Evolutionary conservation across 768 basidiomycete species (phyloP).

Genomic region (Phlebiopsis gigantea): DNA sequence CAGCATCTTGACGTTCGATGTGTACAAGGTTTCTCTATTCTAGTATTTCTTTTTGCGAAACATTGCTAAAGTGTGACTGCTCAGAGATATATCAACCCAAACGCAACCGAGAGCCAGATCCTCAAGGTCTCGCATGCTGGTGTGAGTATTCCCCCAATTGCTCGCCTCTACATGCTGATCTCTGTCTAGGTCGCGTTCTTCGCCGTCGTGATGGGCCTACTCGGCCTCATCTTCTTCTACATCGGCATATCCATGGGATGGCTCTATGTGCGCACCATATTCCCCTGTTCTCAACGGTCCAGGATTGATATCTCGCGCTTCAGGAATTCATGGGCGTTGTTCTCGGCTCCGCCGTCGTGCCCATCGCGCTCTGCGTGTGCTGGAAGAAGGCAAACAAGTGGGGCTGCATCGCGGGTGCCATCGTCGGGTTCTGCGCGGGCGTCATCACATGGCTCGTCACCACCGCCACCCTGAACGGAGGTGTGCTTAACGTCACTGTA

Average conservation of each 20-base stretch:
- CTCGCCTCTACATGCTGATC: neutral
- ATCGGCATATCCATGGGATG: slow-evolving; percentile 93
- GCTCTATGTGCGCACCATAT: slow-evolving; percentile 65
- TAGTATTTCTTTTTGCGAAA: neutral
- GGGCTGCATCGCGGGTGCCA: slow-evolving; percentile 73
- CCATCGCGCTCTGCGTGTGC: slow-evolving; percentile 80
- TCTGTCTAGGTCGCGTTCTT: slow-evolving; percentile 53
- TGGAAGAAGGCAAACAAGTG: slow-evolving; percentile 84
- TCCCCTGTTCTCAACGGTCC: neutral
- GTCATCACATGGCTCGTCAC: slow-evolving; percentile 84
- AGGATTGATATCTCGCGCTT: neutral
- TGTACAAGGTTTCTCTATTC: slow-evolving; percentile 65
- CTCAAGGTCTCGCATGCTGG: slow-evolving; percentile 63
- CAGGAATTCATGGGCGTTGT: slow-evolving; percentile 88
- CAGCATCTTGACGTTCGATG: slow-evolving; percentile 75
- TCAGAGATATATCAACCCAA: slow-evolving; percentile 75
- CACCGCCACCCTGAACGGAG: slow-evolving; percentile 58
- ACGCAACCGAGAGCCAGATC: slow-evolving; percentile 71
- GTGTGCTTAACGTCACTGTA: slow-evolving; percentile 66
- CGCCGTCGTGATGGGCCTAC: slow-evolving; percentile 75
- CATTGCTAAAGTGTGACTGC: no score
- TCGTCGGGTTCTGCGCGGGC: slow-evolving; percentile 65
- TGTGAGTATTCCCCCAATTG: slow-evolving; percentile 30
- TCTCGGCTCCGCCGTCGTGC: slow-evolving; percentile 79
- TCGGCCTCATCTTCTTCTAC: slow-evolving; percentile 81